phyloP scores from a whole-genome alignment of 441 rosid species.

The Gossypium lobatum region DNA sequence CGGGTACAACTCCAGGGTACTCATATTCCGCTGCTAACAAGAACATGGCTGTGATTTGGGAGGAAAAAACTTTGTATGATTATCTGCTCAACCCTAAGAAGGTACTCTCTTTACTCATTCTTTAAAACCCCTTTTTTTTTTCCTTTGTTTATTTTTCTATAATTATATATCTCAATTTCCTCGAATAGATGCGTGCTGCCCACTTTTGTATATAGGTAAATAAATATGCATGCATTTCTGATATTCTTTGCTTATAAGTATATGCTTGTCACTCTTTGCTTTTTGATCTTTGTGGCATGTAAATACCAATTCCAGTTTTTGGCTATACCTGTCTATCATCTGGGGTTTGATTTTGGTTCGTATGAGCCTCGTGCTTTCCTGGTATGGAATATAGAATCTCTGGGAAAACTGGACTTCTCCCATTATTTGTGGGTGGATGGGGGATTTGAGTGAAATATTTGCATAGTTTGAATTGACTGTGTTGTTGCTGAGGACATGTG shows the following conservation, averaged over 20 bases:
- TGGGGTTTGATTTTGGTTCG: neutral
- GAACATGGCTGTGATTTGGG: constrained; percentile 59
- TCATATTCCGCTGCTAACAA: constrained; percentile 67
- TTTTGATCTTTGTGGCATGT: neutral
- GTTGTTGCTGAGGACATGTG: neutral
- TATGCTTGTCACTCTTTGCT: neutral
- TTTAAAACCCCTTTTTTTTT: neutral
- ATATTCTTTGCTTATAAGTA: neutral
- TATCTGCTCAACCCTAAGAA: constrained; percentile 64
- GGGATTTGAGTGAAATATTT: neutral
- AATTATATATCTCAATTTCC: neutral
- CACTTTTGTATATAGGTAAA: neutral
- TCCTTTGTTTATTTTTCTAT: neutral
- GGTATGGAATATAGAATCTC: too few relatives aligned
- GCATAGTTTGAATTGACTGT: neutral
- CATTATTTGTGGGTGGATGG: too few relatives aligned
- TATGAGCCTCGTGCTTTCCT: too few relatives aligned
- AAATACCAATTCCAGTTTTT: neutral
- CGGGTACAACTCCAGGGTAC: constrained; percentile 56
- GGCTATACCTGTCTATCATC: neutral
- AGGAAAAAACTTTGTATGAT: constrained; percentile 56
- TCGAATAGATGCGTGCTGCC: neutral
- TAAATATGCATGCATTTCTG: neutral
- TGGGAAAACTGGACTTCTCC: too few relatives aligned
- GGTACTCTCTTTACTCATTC: constrained; percentile 19